Evolutionary conservation across 2,329 filamentous ascomycete species (phyloP), one percentile per base, ranked within the genome.

Genomic region (Lachnellula cervina): DNA sequence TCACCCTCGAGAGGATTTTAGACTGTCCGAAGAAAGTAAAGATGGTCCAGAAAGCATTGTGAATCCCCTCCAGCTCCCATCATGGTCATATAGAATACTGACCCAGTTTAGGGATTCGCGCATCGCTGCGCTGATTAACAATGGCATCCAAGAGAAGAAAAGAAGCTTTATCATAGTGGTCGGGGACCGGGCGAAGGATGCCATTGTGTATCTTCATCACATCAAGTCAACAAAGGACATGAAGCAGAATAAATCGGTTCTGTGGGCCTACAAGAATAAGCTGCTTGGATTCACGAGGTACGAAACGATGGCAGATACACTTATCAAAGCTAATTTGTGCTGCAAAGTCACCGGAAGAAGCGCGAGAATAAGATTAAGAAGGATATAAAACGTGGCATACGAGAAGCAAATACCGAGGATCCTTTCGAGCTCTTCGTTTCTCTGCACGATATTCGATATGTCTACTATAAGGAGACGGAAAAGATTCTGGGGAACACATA

Each of bases 211-310:
- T 70, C 80, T 92, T 57, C 92, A 97, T 75, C 91, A 94, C 69
- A 95, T 99, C 69, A 89, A 97, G 79, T 88, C 92, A 50, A 88
- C 84, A 65, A 86, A 89, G 70, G 90, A 96, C 70, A 83, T 97
- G 62, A 96, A 95, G 75, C 85, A 96, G 72, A 95, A 94, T 77
- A 97, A 97, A 73, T 94, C 89, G 13, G 91, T 99, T 3, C 78
- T 99, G 11, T 99, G 94, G 94, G 93, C 94, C 19, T 99, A 99
- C 78, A 97, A 97, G 80, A 96, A 95, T 72, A 94, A 99, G 73
- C 81, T 99, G 11, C 78, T 99, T 34, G 92, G 91, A 49, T 97
- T 97, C 71, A 95, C 90, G 34, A 91, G 81, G 81, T 82, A 64
- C 51, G 51, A 46, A 42, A n/a, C 23, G 23, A 50, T 21, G 66